Evolutionary conservation across 306 rosid genomes (phyloP), one percentile per base, ranked within the genome.

Genomic region (Lathyrus tuberosus): DNA sequence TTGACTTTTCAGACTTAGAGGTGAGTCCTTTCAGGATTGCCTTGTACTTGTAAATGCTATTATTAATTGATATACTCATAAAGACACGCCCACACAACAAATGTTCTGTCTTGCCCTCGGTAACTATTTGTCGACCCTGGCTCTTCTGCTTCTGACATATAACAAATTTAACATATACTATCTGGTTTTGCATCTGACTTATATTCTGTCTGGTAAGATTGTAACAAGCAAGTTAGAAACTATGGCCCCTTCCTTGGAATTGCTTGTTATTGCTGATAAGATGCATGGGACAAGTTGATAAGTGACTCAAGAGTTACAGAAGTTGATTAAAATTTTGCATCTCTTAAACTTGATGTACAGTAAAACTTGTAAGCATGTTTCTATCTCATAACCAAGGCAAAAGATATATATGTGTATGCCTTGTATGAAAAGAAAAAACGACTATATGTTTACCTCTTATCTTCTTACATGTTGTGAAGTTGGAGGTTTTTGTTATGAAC

Each of bases 1-100:
- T 95, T 84, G 99, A 95, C 81, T 95, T 95, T 84, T 91, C 99
- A 37, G 99, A 95, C 77, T 86, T 95, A 49, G 99, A 95, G 96
- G 99, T 89, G 57, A 69, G 96, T 81, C 70, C 82, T 70, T 76
- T 18, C 33, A 28, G 22, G 80, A 47, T 38, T 63, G 62, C 71
- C 69, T 51, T 79, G 12, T 63, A 35, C 69, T 56, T 68, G 40
- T 65, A 22, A 17, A 4, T 62, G 47, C 38, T 20, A 65, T 57
- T 66, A 49, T 71, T 71, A 46, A 28, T 74, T 24, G 53, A 70
- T 78, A 38, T 48, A 62, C 58, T 51, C 58, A 52, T 11, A 20
- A 7, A 10, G 40, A 35, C 58, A 18, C 13, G 4, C 59, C 24
- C 37, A 26, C 9, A 54, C 20, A 14, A 71, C 76, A 13, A 58